These are phyloP conservation scores for Protomyces macrosporus DNA, from an alignment of 1,139 yeast species.

Conservation along the genomic window DNA sequence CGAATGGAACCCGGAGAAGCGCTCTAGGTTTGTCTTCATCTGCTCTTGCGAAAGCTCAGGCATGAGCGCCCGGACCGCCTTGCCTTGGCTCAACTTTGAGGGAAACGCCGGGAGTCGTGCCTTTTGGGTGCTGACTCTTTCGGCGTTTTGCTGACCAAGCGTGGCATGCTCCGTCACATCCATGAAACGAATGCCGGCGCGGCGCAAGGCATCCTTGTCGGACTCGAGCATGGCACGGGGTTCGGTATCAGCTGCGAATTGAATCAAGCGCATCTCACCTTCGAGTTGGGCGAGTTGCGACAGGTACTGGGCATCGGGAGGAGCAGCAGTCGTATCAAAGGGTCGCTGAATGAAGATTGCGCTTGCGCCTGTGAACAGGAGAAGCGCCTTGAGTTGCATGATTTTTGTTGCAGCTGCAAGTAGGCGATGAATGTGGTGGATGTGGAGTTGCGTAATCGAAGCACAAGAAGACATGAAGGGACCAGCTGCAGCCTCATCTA, in stretches of 20 bases:
- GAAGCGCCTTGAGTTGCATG: neutral
- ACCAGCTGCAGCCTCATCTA: too few species aligned
- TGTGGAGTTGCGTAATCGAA: too few species aligned
- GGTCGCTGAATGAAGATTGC: neutral
- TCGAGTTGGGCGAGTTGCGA: neutral
- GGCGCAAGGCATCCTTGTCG: constrained; percentile 52
- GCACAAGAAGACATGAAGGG: too few species aligned
- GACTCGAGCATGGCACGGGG: constrained; percentile 47
- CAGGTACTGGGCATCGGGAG: neutral
- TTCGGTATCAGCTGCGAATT: neutral
- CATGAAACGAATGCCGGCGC: constrained; percentile 56
- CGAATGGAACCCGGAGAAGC: constrained; percentile 67
- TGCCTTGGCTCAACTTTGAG: constrained; percentile 40
- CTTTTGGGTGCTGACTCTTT: constrained; percentile 5
- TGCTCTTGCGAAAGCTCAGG: constrained; percentile 44
- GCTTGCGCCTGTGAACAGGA: neutral
- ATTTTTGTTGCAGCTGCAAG: neutral
- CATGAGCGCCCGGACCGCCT: constrained; percentile 45
- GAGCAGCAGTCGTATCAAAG: neutral
- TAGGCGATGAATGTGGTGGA: too few species aligned
- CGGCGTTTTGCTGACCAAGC: constrained; percentile 18
- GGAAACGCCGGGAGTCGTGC: constrained; percentile 48
- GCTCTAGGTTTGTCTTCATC: constrained; percentile 53
- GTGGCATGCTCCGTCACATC: constrained; percentile 56
- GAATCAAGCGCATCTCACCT: constrained; percentile 5